Percentiles rank a stretch among this genome's conserved stretches.
Conservation (phyloP, 192 early-diverging fungal species). For the Coemansia sp. region DNA sequence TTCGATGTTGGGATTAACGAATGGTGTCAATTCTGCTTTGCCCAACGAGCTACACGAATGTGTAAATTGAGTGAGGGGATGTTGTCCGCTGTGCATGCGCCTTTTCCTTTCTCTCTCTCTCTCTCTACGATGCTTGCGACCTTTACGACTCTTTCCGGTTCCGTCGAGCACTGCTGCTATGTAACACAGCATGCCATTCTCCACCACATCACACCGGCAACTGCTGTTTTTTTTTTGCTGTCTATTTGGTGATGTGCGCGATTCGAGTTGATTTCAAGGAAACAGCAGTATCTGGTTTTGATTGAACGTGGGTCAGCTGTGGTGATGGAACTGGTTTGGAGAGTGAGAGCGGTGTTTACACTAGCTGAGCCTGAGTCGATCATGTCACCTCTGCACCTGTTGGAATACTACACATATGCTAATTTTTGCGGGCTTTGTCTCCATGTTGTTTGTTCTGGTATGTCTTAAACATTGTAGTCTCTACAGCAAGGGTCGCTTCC, state of each 20-base stretch:
- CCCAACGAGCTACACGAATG: no score
- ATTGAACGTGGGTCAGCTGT: no score
- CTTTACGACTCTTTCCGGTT: not conserved
- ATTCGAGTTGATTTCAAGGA: no score
- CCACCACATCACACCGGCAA: not conserved
- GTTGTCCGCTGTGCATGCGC: not conserved
- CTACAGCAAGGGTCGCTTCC: slow-evolving; percentile 95
- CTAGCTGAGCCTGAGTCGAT: no score
- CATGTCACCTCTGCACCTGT: not conserved
- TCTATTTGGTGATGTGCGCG: no score
- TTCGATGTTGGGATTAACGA: not conserved
- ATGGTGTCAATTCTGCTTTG: not conserved
- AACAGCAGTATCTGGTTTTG: no score
- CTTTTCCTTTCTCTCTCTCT: not conserved
- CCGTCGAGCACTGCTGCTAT: not conserved
- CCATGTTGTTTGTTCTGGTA: no score
- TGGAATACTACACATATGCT: not conserved
- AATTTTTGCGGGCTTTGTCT: not conserved
- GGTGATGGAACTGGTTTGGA: not conserved
- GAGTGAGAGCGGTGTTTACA: not conserved
- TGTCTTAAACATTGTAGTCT: slow-evolving; percentile 65
- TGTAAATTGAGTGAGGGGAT: no score
- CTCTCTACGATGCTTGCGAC: not conserved
- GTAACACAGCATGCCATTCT: not conserved
- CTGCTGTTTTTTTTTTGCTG: no score